Percentiles rank a stretch among this genome's conserved stretches.
These are phyloP conservation scores for Galerina sulciceps DNA, from an alignment of 768 basidiomycete species.

Conservation along the genomic window DNA sequence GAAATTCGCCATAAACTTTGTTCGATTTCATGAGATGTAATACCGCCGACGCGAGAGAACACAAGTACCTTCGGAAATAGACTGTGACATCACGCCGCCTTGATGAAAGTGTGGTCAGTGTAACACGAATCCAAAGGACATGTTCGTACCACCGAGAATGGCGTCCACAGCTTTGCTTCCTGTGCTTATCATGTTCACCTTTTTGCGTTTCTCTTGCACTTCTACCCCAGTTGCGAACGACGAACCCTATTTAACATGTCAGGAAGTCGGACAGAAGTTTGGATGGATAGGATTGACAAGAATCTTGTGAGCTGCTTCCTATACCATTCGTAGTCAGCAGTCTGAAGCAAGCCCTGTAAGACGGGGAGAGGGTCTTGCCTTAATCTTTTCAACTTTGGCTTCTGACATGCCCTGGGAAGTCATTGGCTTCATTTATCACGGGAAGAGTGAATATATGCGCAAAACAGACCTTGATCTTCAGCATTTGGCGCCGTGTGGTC, in stretches of 20 bases:
- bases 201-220: slow-evolving; percentile 83
- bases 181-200: slow-evolving; percentile 84
- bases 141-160: slow-evolving; percentile 76
- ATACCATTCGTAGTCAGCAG: not conserved
- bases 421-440: slow-evolving; percentile 1
- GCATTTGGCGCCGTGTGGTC: slow-evolving; percentile 86
- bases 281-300: slow-evolving; percentile 48
- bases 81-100: slow-evolving; percentile 93
- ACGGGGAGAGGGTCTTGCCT: slow-evolving; percentile 47
- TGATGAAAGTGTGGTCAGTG: not conserved
- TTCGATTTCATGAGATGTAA: no score
- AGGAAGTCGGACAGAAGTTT: not conserved
- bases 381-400: slow-evolving; percentile 97
- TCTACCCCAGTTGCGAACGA: slow-evolving; percentile 92
- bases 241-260: slow-evolving; percentile 63
- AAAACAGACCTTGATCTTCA: slow-evolving; percentile 85
- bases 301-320: slow-evolving; percentile 93
- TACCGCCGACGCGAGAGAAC: not conserved
- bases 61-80: slow-evolving; percentile 81
- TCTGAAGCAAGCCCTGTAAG: not conserved
- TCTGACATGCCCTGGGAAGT: slow-evolving; percentile 85
- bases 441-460: slow-evolving; percentile 21
- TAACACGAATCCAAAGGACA: not conserved
- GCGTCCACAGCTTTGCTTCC: slow-evolving; percentile 91
- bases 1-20: slow-evolving; percentile 85